phyloP scores from a whole-genome alignment of 2,329 filamentous ascomycete genomes.

The Claviceps sorghi region DNA sequence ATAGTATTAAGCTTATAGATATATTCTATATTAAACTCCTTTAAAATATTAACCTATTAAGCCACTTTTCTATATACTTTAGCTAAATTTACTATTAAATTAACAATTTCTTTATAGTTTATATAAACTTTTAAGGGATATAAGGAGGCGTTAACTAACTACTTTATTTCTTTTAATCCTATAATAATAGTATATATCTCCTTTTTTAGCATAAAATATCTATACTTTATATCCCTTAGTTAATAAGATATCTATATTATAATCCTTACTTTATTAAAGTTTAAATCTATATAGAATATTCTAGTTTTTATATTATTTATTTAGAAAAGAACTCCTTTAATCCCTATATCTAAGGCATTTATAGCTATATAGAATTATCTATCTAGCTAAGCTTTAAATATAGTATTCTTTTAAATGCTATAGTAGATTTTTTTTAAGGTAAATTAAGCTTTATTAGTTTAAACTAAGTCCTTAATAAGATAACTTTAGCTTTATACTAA shows the following conservation, averaged over 20 bases:
- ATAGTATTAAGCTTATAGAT: not conserved
- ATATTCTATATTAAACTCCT: not conserved
- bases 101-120: not conserved
- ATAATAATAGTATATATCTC: not conserved
- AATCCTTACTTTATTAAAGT: not conserved
- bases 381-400: not conserved
- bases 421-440: not conserved
- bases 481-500: not conserved
- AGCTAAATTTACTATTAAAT: not conserved
- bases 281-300: not conserved
- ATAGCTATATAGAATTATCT: not conserved
- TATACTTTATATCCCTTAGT: not conserved
- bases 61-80: not conserved
- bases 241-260: not conserved
- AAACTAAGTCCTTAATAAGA: not conserved
- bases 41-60: not conserved
- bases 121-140: not conserved
- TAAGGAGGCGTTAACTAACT: not conserved
- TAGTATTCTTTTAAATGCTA: not conserved
- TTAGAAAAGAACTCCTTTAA: not conserved
- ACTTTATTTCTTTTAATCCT: not conserved
- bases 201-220: not conserved
- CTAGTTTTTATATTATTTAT: not conserved
- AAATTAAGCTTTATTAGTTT: not conserved
- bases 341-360: not conserved